Base-by-base conservation (phyloP, 192 early-diverging fungal species). In the Dissophora globulifera region DNA sequence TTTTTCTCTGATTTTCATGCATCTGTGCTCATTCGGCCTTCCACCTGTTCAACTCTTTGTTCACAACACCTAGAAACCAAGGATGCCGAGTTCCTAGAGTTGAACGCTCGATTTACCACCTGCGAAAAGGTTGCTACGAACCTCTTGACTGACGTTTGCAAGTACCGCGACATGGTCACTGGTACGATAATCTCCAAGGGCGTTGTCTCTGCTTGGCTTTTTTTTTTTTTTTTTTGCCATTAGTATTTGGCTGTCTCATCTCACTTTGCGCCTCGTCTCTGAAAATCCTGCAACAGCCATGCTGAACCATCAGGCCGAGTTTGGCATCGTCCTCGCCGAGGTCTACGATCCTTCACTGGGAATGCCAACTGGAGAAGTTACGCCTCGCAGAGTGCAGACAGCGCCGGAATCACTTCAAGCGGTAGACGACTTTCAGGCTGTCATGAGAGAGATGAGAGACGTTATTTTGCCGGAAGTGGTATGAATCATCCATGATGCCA, bases 261-360 rank as follows among this genome's bases (percentile, higher is more conserved):
- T 23, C 2, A 30, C 8, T 29, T n/a, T n/a, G n/a, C n/a, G n/a
- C n/a, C n/a, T n/a, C n/a, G n/a, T n/a, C n/a, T n/a, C n/a, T n/a
- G n/a, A n/a, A n/a, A n/a, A n/a, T n/a, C n/a, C n/a, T n/a, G n/a
- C 32, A 27, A 35, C 29, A 82, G 80, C 54, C 23, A 62, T 78
- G 51, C 45, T 82, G 32, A 78, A 78, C 47, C 66, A 72, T 38
- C 75, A 78, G 58, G 75, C 66, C 38, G 78, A 82, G 61, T 67
- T 78, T 69, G 69, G 69, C 38, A 72, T 78, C 19, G 31, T 82
- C 17, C 57, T 82, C 13, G 61, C 59, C 9, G 75, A 78, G 43
- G 55, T 82, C 26, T 82, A 82, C 50, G 78, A 64, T 13, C 75
- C 80, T 5, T 52, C 62, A 0, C 15, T 67, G 2, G 76, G 50